Percentiles rank a stretch among this genome's conserved stretches.
These are phyloP conservation scores for Plasmodium knowlesi DNA, from an alignment of 169 alveolate species.

Conservation along the genomic window DNA sequence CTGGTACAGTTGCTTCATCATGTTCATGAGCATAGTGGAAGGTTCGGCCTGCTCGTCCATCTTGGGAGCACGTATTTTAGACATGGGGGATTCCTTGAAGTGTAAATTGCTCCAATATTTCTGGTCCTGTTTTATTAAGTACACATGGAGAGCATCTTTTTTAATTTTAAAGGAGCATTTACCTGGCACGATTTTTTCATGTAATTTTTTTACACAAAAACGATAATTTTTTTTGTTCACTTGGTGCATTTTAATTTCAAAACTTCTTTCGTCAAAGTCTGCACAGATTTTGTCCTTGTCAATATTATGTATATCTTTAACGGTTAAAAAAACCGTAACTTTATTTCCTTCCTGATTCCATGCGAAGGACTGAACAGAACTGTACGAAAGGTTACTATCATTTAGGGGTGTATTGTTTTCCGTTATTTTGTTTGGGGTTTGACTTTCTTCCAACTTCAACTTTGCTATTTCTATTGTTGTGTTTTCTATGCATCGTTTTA, in stretches of 20 bases:
- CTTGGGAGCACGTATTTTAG: slow-evolving; percentile 43
- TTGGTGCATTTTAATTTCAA: slow-evolving; percentile 63
- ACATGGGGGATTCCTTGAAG: slow-evolving; percentile 68
- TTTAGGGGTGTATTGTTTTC: slow-evolving; percentile 1
- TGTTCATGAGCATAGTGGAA: slow-evolving; percentile 79
- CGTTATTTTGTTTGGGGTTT: slow-evolving; percentile 57
- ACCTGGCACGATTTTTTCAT: slow-evolving; percentile 58
- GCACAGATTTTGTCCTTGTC: slow-evolving; percentile 36
- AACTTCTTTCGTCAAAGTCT: slow-evolving; percentile 58
- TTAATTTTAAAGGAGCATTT: slow-evolving; percentile 60
- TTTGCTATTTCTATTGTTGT: slow-evolving; percentile 38
- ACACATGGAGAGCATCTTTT: slow-evolving; percentile 51
- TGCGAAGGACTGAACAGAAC: slow-evolving; percentile 66
- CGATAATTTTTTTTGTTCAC: slow-evolving; percentile 70
- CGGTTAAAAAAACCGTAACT: slow-evolving; percentile 68
- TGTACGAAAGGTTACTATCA: slow-evolving; percentile 25
- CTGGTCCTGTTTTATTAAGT: slow-evolving; percentile 40
- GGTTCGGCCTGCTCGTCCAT: slow-evolving; percentile 78
- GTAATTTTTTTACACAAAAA: slow-evolving; percentile 71
- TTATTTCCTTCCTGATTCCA: slow-evolving; percentile 74
- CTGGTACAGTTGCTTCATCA: slow-evolving; percentile 82
- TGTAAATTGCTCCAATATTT: slow-evolving; percentile 72
- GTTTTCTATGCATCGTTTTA: slow-evolving; percentile 47
- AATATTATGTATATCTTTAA: slow-evolving; percentile 43
- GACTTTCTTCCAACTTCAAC: slow-evolving; percentile 34